Base-by-base conservation (phyloP, 2,329 filamentous ascomycete species). In the Cyphellophora attinorum region DNA sequence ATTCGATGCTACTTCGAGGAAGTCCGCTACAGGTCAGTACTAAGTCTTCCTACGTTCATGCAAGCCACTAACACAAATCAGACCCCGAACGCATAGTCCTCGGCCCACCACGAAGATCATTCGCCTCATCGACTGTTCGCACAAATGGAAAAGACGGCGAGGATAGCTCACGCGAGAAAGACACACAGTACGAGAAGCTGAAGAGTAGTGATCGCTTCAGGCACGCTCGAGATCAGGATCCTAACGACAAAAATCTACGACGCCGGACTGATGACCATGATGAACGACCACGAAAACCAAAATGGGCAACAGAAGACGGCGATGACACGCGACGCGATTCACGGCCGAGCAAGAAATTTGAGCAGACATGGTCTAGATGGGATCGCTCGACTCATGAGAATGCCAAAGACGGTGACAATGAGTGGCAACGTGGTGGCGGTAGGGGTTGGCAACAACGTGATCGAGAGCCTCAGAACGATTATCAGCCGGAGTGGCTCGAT, bases 401-500 rank as follows among this genome's bases (percentile, higher is more conserved):
- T 19, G 63, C 56, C 39, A 59, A 52, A 43, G 53, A 56, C 31
- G 51, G 57, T 21, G 55, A 50, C 69, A 74, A 67, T 70, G 73
- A 61, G 72, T 76, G 76, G 62, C 81, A 85, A 47, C 79, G 79
- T 65, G 69, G 61, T 27, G 60, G 60, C 38, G 51, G 55, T 49
- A 60, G 64, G 34, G 58, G 58, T 37, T 71, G 75, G 37, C 62
- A 69, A 34, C 70, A 74, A 27, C 74, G 69, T 68, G 67, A 59
- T 38, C 58, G 67, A 31, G 64, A 65, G 36, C 62, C 57, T 25
- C 72, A 67, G 43, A 58, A 60, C 27, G 85, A 93, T 53, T 78
- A 83, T 45, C 85, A 93, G 33, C 88, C 89, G 4, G 88, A 94
- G 58, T 94, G 58, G 89, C 70, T 94, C 58, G 89, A 70, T 94